Evolutionary conservation across 768 basidiomycete genomes (phyloP), one percentile per base, ranked within the genome.

Genomic region (Gloeopeniophorella convolvens): DNA sequence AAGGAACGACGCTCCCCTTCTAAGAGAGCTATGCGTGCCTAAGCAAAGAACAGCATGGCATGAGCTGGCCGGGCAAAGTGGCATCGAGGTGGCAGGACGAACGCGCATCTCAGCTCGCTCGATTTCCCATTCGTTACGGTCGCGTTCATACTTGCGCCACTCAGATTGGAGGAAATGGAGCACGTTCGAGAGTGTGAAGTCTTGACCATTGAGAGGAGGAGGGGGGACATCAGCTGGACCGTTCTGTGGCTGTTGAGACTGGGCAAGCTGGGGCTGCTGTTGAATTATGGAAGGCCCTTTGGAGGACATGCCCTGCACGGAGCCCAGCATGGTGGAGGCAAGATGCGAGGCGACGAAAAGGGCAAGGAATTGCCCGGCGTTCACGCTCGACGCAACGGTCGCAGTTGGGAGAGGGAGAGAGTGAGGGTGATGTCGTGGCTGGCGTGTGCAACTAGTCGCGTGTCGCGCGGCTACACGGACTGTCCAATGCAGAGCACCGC

Each of bases 121-220:
- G 62, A 99, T 99, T 75, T 99, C 96, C 95, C 95, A 99, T 71
- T 99, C 96, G 66, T 99, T 99, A 62, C 95, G 79, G 72, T 99
- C 96, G 66, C 94, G 84, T 69, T 98, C 96, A 64, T 96, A 98
- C 53, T 90, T 78, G 55, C 96, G 78, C 91, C 94, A 97, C 74
- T 99, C 96, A 18, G 90, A 91, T 72, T 99, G 96, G 44, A 98
- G 77, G 67, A 91, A 99, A 72, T 99, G 96, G 55, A 99, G 77
- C 51, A 98, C 93, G 62, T 81, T 86, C 5, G 93, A 94, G 46
- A 98, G 82, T 40, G 85, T 96, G 67, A 87, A 89, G 68, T 95
- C 92, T 66, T 91, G 89, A 56, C 87, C 87, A 62, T 85, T 89
- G 70, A 86, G 85, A 13, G 87, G 87, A 30, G 85, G 85, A 7